Evolutionary conservation across 1,284 basidiomycete species (phyloP).

Genomic region (Sanghuangporus weigelae): DNA sequence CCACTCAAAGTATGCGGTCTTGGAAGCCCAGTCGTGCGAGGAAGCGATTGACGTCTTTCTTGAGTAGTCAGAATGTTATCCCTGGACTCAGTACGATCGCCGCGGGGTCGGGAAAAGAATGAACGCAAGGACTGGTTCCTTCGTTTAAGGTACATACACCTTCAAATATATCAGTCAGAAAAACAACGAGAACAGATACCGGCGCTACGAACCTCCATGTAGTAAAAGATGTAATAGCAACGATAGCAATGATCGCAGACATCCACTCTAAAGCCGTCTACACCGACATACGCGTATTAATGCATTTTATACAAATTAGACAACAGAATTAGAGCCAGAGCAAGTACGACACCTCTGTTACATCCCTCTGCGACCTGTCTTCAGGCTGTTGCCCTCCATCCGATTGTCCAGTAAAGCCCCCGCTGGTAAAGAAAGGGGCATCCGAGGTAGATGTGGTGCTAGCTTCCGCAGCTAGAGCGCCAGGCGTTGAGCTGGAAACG

Average conservation of each 20-base stretch:
- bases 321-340: background rate
- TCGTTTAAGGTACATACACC: constrained; percentile 9
- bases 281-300: background rate
- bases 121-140: constrained; percentile 2
- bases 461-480: background rate
- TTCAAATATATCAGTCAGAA: background rate
- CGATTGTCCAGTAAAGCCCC: background rate
- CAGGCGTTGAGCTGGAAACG: background rate
- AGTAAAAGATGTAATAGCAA: constrained; percentile 4
- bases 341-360: constrained; percentile 2
- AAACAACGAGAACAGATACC: background rate
- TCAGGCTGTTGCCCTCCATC: background rate
- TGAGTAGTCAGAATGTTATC: background rate
- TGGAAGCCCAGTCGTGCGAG: constrained; percentile 42
- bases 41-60: constrained; percentile 1
- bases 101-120: background rate
- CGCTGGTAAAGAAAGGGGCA: constrained; percentile 10
- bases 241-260: constrained; percentile 9
- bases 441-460: background rate
- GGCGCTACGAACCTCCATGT: constrained; percentile 5
- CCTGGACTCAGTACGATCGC: background rate
- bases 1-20: background rate
- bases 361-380: background rate
- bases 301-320: background rate
- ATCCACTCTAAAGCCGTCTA: constrained; percentile 17